These are phyloP conservation scores for Moesziomyces sp. DNA, from an alignment of 1,284 basidiomycete genomes.

Conservation along the genomic window DNA sequence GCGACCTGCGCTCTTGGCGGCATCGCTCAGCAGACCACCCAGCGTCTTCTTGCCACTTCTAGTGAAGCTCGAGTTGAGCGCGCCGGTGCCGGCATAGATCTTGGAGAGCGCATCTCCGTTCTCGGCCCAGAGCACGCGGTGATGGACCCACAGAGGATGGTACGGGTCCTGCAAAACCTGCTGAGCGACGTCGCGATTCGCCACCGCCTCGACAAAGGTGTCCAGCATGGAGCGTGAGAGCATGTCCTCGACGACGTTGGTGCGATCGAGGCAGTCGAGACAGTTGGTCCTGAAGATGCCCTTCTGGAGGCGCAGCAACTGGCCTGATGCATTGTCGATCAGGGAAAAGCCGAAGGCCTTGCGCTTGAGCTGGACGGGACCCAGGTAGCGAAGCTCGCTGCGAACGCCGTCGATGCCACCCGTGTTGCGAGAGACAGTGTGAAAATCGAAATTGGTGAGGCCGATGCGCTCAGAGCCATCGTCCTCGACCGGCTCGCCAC, in stretches of 20 bases:
- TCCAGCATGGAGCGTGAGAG: slow-evolving; percentile 61
- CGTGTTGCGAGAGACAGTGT: slow-evolving; percentile 78
- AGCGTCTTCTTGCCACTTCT: slow-evolving; percentile 88
- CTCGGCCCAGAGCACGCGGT: slow-evolving; percentile 90
- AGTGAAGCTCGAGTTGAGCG: slow-evolving; percentile 94
- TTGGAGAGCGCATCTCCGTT: slow-evolving; percentile 69
- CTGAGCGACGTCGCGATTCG: slow-evolving; percentile 25
- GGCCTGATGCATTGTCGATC: slow-evolving; percentile 72
- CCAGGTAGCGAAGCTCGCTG: slow-evolving; percentile 76
- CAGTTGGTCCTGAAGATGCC: slow-evolving; percentile 96
- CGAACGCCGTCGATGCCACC: slow-evolving; percentile 88
- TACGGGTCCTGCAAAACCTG: slow-evolving; percentile 28
- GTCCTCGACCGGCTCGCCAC: slow-evolving; percentile 18
- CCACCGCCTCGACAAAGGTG: slow-evolving; percentile 46
- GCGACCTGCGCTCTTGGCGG: slow-evolving; percentile 80
- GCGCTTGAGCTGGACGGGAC: slow-evolving; percentile 70
- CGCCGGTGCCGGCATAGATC: slow-evolving; percentile 96
- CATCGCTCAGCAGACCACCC: slow-evolving; percentile 78
- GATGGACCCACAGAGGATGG: slow-evolving; percentile 80
- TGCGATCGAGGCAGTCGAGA: slow-evolving; percentile 93
- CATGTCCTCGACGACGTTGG: slow-evolving; percentile 93
- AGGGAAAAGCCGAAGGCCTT: slow-evolving; percentile 84
- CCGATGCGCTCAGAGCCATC: slow-evolving; percentile 49
- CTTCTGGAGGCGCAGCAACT: slow-evolving; percentile 72
- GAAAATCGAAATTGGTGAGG: slow-evolving; percentile 94